These are phyloP conservation scores for Tranzscheliella williamsii DNA, from an alignment of 1,284 basidiomycete species.

Conservation along the genomic window DNA sequence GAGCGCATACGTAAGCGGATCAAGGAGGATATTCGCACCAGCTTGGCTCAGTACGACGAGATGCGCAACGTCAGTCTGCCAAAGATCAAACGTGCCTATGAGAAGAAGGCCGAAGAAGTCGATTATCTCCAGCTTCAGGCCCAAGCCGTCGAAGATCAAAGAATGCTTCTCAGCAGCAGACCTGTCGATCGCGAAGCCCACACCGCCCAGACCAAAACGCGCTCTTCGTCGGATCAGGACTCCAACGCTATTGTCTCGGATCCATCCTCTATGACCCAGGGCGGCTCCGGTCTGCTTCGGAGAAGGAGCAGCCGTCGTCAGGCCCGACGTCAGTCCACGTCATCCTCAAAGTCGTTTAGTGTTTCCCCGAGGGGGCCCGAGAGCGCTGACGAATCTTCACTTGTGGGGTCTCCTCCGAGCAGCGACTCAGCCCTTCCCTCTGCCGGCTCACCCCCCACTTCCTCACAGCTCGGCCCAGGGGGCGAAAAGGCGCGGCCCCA, in stretches of 20 bases:
- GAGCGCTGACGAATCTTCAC: constrained; percentile 23
- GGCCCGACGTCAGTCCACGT: constrained; percentile 18
- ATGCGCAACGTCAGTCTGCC: constrained; percentile 50
- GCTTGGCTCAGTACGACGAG: constrained; percentile 50
- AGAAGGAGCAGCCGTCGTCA: constrained; percentile 25
- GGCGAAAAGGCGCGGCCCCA: constrained; percentile 20
- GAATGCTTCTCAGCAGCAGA: constrained; percentile 39
- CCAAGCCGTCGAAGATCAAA: constrained; percentile 56
- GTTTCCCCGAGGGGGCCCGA: constrained; percentile 7
- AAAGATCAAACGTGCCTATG: constrained; percentile 47
- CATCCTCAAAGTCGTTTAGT: constrained; percentile 11
- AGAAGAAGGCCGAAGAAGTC: constrained; percentile 54
- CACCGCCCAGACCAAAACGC: constrained; percentile 3
- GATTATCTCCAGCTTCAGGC: constrained; percentile 51
- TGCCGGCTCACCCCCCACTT: constrained; percentile 2
- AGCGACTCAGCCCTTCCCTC: constrained; percentile 5
- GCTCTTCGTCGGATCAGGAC: constrained; percentile 9
- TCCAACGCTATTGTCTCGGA: constrained; percentile 6
- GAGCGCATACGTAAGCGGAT: constrained; percentile 54
- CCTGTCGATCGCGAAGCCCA: constrained; percentile 8
- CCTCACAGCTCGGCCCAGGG: constrained; percentile 17
- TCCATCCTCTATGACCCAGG: constrained; percentile 5
- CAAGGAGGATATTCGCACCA: constrained; percentile 50
- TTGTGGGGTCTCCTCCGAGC: constrained; percentile 15
- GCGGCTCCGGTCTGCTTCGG: constrained; percentile 8